Conservation (phyloP, 2,329 filamentous ascomycete species). For the Macrophomina phaseolina region DNA sequence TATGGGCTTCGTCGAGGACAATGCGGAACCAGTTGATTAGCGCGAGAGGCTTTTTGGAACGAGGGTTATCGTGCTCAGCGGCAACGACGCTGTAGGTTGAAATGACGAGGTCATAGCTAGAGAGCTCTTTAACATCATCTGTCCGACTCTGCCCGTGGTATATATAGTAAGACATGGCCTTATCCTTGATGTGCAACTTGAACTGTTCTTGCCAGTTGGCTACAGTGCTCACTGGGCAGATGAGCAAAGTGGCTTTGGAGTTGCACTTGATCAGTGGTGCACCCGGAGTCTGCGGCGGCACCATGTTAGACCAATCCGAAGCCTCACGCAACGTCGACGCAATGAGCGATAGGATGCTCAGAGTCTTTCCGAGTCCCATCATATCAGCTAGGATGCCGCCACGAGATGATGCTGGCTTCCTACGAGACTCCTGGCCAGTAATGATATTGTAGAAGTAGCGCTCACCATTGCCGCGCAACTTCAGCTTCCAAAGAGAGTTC, state of each 20-base stretch:
- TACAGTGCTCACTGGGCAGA: conserved; percentile 89
- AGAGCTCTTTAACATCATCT: conserved; percentile 68
- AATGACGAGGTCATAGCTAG: conserved; percentile 80
- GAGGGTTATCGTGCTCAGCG: conserved; percentile 70
- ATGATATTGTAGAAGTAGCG: conserved; percentile 82
- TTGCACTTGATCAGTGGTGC: conserved; percentile 57
- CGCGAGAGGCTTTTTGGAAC: conserved; percentile 69
- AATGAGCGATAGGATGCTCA: conserved; percentile 84
- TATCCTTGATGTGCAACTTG: conserved; percentile 73
- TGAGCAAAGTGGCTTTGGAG: conserved; percentile 78
- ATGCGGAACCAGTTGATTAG: conserved; percentile 92
- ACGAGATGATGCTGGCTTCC: conserved; percentile 43
- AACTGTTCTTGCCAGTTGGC: conserved; percentile 96
- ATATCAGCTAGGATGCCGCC: conserved; percentile 58
- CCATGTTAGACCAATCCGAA: conserved; percentile 62
- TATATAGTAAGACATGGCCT: conserved; percentile 73
- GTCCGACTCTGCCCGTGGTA: conserved; percentile 84
- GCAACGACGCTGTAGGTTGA: conserved; percentile 92
- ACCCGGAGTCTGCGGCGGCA: conserved; percentile 49
- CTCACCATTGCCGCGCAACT: conserved; percentile 61
- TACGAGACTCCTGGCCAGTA: conserved; percentile 60
- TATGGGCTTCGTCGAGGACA: conserved; percentile 92
- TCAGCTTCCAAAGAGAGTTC: conserved; percentile 78
- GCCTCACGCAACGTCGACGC: conserved; percentile 67
- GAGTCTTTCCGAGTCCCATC: conserved; percentile 59